Conservation (phyloP, 2,329 filamentous ascomycete genomes). For the Aureobasidium leucospermi region DNA sequence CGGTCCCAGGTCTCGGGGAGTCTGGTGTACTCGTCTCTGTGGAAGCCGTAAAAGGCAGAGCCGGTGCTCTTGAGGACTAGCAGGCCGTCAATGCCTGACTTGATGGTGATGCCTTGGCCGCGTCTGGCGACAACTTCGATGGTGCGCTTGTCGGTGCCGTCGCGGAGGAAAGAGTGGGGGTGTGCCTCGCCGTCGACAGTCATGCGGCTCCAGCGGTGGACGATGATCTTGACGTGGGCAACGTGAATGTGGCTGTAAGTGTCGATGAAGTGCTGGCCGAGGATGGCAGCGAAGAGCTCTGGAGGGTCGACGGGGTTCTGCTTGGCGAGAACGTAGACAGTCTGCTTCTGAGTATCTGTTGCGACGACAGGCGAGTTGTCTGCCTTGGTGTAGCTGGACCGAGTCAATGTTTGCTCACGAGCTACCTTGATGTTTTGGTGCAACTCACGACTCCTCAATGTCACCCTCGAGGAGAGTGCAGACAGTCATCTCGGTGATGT, state of each 20-base stretch:
- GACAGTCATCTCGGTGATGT: conserved; percentile 90
- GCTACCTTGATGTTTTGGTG: conserved; percentile 10
- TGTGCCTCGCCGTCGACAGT: conserved; percentile 79
- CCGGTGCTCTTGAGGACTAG: conserved; percentile 94
- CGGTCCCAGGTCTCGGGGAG: conserved; percentile 88
- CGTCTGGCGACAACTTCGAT: conserved; percentile 65
- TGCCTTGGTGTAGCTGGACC: conserved; percentile 74
- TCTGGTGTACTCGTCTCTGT: conserved; percentile 88
- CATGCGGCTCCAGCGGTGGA: conserved; percentile 90
- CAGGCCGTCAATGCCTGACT: conserved; percentile 71
- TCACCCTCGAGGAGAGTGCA: conserved; percentile 87
- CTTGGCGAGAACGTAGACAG: conserved; percentile 80
- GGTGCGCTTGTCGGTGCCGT: conserved; percentile 79
- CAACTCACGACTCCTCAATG: conserved; percentile 68
- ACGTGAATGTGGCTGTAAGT: conserved; percentile 81
- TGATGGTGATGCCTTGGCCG: conserved; percentile 63
- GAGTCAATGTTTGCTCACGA: neutral
- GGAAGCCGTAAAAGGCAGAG: conserved; percentile 90
- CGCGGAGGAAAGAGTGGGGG: conserved; percentile 88
- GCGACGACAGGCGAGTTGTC: conserved; percentile 95
- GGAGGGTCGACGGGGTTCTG: conserved; percentile 86
- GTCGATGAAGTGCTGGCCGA: conserved; percentile 82
- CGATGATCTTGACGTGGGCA: conserved; percentile 72
- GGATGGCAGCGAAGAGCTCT: conserved; percentile 78
- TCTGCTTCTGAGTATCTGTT: conserved; percentile 98